Percentiles rank a stretch among this genome's conserved stretches.
Evolutionary conservation across 441 rosid species (phyloP).

Genomic region (Gossypium gossypioides): DNA sequence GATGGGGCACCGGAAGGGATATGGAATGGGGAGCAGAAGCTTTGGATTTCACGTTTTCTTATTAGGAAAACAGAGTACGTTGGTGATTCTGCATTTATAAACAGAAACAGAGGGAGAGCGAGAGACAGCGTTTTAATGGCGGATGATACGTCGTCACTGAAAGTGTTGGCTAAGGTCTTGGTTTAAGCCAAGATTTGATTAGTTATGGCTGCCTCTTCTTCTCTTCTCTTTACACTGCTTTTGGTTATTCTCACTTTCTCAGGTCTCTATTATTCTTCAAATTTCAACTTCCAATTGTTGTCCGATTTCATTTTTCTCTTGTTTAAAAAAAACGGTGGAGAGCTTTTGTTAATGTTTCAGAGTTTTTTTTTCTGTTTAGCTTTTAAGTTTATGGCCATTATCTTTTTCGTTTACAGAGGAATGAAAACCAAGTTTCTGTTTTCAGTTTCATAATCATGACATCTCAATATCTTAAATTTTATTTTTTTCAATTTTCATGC

Average conservation of each 20-base stretch:
- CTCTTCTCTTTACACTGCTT: conserved; percentile 17
- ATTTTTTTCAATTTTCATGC: not conserved
- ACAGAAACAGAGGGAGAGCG: not conserved
- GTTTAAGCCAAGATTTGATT: conserved; percentile 3
- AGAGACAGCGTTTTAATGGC: not conserved
- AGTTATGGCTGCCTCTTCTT: conserved; percentile 25
- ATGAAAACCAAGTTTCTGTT: not conserved
- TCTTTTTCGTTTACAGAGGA: not conserved
- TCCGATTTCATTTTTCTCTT: not conserved
- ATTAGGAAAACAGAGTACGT: conserved; percentile 1
- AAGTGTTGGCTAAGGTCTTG: not conserved
- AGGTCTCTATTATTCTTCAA: conserved; percentile 3
- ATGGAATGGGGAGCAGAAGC: not conserved
- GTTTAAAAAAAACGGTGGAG: not conserved
- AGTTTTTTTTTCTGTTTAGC: not conserved
- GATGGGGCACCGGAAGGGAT: not conserved
- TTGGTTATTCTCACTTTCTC: conserved; percentile 22
- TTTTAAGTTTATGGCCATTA: not conserved
- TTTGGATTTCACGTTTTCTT: not conserved
- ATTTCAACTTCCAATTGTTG: not conserved
- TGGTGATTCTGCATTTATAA: not conserved
- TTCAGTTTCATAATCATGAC: not conserved
- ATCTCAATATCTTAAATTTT: not conserved
- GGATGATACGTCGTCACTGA: not conserved
- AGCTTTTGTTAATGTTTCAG: not conserved